Evolutionary conservation across 768 basidiomycete species (phyloP), one percentile per base, ranked within the genome.

Genomic region (Rhizopogon roseolus): DNA sequence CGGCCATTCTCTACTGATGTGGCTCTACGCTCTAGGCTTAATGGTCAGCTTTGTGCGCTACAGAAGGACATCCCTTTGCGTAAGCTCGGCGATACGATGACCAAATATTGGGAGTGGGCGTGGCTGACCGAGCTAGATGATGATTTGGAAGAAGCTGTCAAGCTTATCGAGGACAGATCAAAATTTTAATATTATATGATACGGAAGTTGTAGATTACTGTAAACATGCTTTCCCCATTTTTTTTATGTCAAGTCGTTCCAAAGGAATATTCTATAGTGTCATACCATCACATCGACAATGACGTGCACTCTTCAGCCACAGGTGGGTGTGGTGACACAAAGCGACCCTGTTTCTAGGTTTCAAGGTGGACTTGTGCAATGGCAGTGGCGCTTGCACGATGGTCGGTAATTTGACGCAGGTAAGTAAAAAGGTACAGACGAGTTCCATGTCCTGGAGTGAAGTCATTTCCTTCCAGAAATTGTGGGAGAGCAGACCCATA

Each of bases 301-400:
- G 50, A 96, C 93, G 92, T 53, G 40, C 75, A 72, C 64, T 98
- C 95, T 67, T 98, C 94, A 16, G 67, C 66, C 81, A 64, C 78
- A 62, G 22, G 60, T 49, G 51, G 63, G 58, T 56, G 65, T 67
- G 25, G 64, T 49, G 9, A 22, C 54, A 4, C 56, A 49, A 9
- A 57, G 62, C 28, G 60, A 37, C 29, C 3, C 22, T 64, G 57
- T 22, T 71, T 54, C 25, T 61, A 60, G 27, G 65, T 60, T 44
- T 80, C 79, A 56, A 92, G 68, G 62, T 81, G 76, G 60, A 98
- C 81, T 66, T 97, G 95, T 62, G 98, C 89, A 49, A 97, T 77
- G 2, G 98, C 89, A 49, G 96, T 77, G 2, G 94, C 91, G 9
- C 90, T 93, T 5, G 85, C 84, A 6, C 86, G 80, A 66, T 95